A percentile compares a stretch with the other conserved stretches of the same genome.
phyloP scores from a whole-genome alignment of 805 yeast species.

The Barnettozyma vustinii region DNA sequence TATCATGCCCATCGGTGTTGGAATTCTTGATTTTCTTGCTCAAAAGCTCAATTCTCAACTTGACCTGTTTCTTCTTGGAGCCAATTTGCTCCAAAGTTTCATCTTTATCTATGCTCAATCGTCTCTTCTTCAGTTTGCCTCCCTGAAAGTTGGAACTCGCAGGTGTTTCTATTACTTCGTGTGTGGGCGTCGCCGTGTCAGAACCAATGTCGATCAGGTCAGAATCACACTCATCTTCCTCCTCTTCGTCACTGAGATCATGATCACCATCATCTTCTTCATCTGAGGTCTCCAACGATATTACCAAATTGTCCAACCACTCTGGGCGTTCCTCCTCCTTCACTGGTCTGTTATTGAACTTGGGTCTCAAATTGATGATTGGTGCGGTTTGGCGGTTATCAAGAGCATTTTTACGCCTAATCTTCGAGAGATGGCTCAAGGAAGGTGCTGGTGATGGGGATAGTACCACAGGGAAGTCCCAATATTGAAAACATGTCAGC shows the following conservation, averaged over 20 bases:
- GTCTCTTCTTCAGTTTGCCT: slow-evolving; percentile 7
- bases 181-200: not conserved
- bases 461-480: slow-evolving; percentile 18
- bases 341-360: slow-evolving; percentile 13
- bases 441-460: not conserved
- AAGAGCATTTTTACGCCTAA: not conserved
- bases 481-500: slow-evolving; percentile 12
- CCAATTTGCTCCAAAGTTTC: not conserved
- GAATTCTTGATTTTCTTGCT: slow-evolving; percentile 2
- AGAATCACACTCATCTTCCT: not conserved
- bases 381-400: not conserved
- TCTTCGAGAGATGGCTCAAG: not conserved
- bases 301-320: slow-evolving; percentile 23
- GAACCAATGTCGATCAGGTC: not conserved
- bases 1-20: not conserved
- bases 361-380: slow-evolving; percentile 4
- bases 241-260: not conserved
- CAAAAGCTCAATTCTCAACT: slow-evolving; percentile 2
- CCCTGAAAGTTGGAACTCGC: not conserved
- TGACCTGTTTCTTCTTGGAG: slow-evolving; percentile 3
- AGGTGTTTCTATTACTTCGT: not conserved
- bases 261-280: slow-evolving; percentile 13
- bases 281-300: slow-evolving; percentile 20
- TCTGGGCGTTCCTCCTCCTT: slow-evolving; percentile 17
- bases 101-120: not conserved